These are phyloP conservation scores for Firmiana major DNA, from an alignment of 345 rosid species.

Conservation along the genomic window DNA sequence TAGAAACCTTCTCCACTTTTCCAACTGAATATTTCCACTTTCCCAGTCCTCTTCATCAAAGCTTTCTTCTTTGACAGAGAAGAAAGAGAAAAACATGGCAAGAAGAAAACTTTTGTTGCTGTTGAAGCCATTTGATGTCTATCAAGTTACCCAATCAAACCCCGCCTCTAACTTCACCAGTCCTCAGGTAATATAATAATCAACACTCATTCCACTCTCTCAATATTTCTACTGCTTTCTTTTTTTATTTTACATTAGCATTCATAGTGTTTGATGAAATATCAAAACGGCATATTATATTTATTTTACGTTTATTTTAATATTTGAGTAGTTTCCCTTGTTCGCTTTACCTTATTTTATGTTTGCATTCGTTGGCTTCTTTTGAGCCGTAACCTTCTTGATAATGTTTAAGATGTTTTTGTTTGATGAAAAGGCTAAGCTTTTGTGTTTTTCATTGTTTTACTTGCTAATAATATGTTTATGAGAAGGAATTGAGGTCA, in stretches of 20 bases:
- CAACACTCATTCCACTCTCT: not conserved
- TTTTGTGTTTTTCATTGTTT: not conserved
- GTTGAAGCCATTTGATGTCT: constrained; percentile 66
- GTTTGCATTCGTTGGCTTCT: not conserved
- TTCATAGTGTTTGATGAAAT: constrained; percentile 42
- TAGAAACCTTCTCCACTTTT: not conserved
- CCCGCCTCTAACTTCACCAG: constrained; percentile 37
- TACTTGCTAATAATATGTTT: not conserved
- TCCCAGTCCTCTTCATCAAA: too few relatives aligned
- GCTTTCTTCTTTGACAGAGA: not conserved
- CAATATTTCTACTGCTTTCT: not conserved
- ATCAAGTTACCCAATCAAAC: constrained; percentile 38
- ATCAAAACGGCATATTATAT: not conserved
- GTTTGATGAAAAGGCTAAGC: not conserved
- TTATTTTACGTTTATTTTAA: not conserved
- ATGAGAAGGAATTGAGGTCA: not conserved
- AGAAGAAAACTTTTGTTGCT: constrained; percentile 68
- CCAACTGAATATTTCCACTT: not conserved
- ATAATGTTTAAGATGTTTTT: not conserved
- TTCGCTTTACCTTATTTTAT: not conserved
- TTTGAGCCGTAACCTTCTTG: not conserved
- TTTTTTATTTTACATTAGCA: not conserved
- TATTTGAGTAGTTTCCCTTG: not conserved
- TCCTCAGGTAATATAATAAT: constrained; percentile 37
- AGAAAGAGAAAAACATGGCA: constrained; percentile 37